These are phyloP conservation scores for Plasmodium malariae DNA, from an alignment of 169 alveolate species.

Conservation along the genomic window DNA sequence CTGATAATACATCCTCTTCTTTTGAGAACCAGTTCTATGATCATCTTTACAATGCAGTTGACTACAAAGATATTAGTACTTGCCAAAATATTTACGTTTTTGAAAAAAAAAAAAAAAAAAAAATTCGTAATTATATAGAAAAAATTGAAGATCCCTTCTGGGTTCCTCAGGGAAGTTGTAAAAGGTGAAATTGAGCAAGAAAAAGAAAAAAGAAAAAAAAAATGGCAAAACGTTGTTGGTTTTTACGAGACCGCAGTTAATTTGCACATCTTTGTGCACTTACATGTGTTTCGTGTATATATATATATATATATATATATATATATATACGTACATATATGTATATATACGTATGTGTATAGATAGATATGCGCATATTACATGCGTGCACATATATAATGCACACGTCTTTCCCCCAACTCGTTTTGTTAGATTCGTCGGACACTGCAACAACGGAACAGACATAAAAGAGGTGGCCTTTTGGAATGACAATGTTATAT, in stretches of 20 bases:
- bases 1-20: neutral
- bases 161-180: slow-evolving; percentile 56
- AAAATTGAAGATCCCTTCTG: slow-evolving; percentile 26
- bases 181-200: slow-evolving; percentile 11
- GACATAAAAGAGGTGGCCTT: slow-evolving; percentile 80
- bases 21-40: slow-evolving; percentile 37
- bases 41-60: slow-evolving; percentile 11
- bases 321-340: neutral
- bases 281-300: neutral
- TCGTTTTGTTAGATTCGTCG: slow-evolving; percentile 52
- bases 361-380: neutral
- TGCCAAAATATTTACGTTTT: slow-evolving; percentile 21
- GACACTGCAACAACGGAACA: slow-evolving; percentile 79
- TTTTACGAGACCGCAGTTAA: too few species aligned
- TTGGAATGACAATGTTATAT: slow-evolving; percentile 78
- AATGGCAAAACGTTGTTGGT: neutral
- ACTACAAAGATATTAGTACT: slow-evolving; percentile 8
- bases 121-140: slow-evolving; percentile 1
- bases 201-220: neutral
- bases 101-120: slow-evolving; percentile 12
- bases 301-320: neutral
- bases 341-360: neutral
- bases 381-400: slow-evolving; percentile 4
- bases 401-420: neutral
- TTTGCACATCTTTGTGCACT: too few species aligned